These are phyloP conservation scores for Hordeum marinum DNA, from an alignment of 176 grass and related monocot species.

Conservation along the genomic window DNA sequence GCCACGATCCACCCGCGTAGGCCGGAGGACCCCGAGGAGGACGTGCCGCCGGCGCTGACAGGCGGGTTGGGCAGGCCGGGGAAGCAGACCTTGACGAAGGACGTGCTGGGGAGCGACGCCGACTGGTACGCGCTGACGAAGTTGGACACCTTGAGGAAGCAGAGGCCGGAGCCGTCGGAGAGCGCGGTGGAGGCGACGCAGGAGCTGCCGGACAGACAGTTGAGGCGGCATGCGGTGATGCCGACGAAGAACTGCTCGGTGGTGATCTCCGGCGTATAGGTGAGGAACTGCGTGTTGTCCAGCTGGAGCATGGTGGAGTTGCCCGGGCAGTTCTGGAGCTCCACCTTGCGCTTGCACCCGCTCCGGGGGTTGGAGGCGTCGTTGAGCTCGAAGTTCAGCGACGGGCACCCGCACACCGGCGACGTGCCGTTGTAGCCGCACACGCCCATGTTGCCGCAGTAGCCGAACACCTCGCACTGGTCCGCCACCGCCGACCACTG, in stretches of 20 bases:
- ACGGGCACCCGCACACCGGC: constrained; percentile 75
- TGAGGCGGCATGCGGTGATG: constrained; percentile 76
- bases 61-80: constrained; percentile 25
- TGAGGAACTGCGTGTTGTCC: constrained; percentile 81
- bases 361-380: constrained; percentile 15
- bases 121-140: constrained; percentile 86
- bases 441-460: constrained; percentile 85
- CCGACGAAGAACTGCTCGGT: constrained; percentile 86
- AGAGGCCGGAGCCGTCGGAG: constrained; percentile 82
- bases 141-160: constrained; percentile 75
- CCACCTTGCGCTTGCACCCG: constrained; percentile 48
- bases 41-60: no score
- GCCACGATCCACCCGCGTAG: constrained; percentile 63
- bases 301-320: constrained; percentile 90
- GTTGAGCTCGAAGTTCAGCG: constrained; percentile 46
- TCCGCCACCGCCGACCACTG: constrained; percentile 88
- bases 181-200: constrained; percentile 84
- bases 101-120: constrained; percentile 77
- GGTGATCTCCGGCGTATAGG: constrained; percentile 63
- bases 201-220: constrained; percentile 74
- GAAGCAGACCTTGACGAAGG: constrained; percentile 93
- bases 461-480: constrained; percentile 97
- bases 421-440: constrained; percentile 80
- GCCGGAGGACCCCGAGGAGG: not conserved
- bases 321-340: constrained; percentile 55